These are phyloP conservation scores for Acacia confusa DNA, from an alignment of 306 rosid genomes.

Conservation along the genomic window DNA sequence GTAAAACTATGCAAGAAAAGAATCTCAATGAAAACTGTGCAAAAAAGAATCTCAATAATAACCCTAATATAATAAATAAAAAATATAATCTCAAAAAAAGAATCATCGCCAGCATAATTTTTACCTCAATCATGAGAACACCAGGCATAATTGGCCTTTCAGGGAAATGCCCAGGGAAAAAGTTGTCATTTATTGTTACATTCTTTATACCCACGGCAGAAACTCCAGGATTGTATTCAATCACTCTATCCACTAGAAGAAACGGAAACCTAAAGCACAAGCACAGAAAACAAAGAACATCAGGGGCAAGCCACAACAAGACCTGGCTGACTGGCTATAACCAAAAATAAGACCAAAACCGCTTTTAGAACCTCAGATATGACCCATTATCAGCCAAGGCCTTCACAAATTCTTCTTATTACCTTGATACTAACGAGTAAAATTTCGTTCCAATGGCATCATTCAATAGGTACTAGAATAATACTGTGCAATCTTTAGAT, in stretches of 20 bases:
- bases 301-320: neutral
- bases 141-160: slow-evolving; percentile 98
- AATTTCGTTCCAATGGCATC: neutral
- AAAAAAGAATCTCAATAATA: neutral
- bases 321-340: neutral
- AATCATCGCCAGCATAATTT: neutral
- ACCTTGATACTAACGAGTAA: neutral
- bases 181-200: slow-evolving; percentile 83
- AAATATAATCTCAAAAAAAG: neutral
- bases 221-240: slow-evolving; percentile 63
- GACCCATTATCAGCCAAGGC: neutral
- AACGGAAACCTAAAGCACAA: slow-evolving; percentile 74
- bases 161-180: slow-evolving; percentile 97
- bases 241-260: slow-evolving; percentile 91
- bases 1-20: neutral
- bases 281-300: slow-evolving; percentile 1
- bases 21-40: neutral
- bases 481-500: neutral
- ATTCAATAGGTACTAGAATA: neutral
- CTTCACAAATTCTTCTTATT: neutral
- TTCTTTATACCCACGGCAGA: slow-evolving; percentile 63
- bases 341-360: neutral
- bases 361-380: neutral
- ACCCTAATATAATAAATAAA: neutral
- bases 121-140: slow-evolving; percentile 94